Conservation (phyloP, 441 rosid species). For the Isatis lusitanica region DNA sequence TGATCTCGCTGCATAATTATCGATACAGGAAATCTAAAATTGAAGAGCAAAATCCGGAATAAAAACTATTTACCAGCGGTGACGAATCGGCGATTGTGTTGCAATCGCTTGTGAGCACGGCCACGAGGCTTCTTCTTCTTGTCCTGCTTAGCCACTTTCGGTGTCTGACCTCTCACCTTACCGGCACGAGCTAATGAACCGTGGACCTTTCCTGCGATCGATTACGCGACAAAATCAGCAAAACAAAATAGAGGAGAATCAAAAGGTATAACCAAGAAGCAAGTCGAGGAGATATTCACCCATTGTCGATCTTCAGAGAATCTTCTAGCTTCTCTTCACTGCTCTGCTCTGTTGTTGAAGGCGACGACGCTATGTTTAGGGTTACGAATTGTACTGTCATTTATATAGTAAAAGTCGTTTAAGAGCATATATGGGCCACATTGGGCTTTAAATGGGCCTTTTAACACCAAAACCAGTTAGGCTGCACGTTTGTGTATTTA, state of each 20-base stretch:
- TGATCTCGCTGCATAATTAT: too few species aligned
- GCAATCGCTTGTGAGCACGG: slow-evolving; percentile 52
- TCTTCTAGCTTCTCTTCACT: slow-evolving; percentile 1
- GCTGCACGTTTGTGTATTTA: too few species aligned
- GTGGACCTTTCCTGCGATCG: slow-evolving; percentile 49
- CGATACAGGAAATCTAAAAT: background rate
- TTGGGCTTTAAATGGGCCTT: slow-evolving; percentile 12
- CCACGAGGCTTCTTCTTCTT: slow-evolving; percentile 64
- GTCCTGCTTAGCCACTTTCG: slow-evolving; percentile 58
- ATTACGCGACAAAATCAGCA: background rate
- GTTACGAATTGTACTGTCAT: background rate
- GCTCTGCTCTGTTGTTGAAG: background rate
- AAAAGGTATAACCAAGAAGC: background rate
- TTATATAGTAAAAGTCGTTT: background rate
- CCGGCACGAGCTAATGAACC: slow-evolving; percentile 69
- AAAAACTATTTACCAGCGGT: slow-evolving; percentile 45
- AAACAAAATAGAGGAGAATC: background rate
- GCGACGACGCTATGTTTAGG: slow-evolving; percentile 1
- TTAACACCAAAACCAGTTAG: background rate
- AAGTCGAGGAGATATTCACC: background rate
- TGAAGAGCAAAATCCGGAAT: background rate
- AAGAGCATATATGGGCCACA: background rate
- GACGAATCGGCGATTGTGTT: slow-evolving; percentile 56
- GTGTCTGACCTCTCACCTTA: slow-evolving; percentile 61
- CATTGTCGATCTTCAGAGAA: background rate